These are phyloP conservation scores for Aspergillus aculeatus DNA, from an alignment of 2,329 filamentous ascomycete genomes.

Conservation along the genomic window DNA sequence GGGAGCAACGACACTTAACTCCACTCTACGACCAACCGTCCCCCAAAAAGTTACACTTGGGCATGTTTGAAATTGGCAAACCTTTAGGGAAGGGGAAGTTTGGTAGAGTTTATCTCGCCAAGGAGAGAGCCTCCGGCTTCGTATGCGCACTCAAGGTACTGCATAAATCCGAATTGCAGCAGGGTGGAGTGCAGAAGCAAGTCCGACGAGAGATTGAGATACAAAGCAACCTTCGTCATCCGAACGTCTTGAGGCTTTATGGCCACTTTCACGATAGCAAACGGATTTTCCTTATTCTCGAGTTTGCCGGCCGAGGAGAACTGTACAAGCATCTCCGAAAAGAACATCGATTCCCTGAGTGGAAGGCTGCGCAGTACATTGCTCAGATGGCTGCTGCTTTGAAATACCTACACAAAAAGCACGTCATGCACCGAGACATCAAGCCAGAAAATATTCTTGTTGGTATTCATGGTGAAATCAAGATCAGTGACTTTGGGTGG, in stretches of 20 bases:
- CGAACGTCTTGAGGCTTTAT: constrained; percentile 79
- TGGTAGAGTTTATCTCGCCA: constrained; percentile 79
- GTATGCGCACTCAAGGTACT: constrained; percentile 84
- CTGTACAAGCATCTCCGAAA: constrained; percentile 82
- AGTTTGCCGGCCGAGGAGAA: constrained; percentile 82
- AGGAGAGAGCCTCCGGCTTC: constrained; percentile 74
- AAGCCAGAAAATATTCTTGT: constrained; percentile 97
- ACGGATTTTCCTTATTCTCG: constrained; percentile 81
- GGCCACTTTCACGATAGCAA: constrained; percentile 89
- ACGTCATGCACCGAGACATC: constrained; percentile 96
- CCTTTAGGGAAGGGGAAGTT: constrained; percentile 86
- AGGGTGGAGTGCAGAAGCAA: constrained; percentile 81
- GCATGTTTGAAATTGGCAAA: constrained; percentile 91
- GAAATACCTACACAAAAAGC: constrained; percentile 90
- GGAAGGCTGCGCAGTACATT: constrained; percentile 82
- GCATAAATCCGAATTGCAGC: constrained; percentile 78
- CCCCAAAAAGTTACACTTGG: constrained; percentile 70
- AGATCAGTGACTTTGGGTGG: constrained; percentile 98
- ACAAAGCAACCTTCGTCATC: constrained; percentile 80
- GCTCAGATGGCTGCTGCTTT: constrained; percentile 89
- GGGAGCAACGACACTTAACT: constrained; percentile 35
- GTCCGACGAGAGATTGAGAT: constrained; percentile 87
- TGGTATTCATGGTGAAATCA: constrained; percentile 95
- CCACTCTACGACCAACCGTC: constrained; percentile 58
- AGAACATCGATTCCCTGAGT: constrained; percentile 77